These are phyloP conservation scores for Claviceps sp. DNA, from an alignment of 2,329 filamentous ascomycete genomes.

Conservation along the genomic window DNA sequence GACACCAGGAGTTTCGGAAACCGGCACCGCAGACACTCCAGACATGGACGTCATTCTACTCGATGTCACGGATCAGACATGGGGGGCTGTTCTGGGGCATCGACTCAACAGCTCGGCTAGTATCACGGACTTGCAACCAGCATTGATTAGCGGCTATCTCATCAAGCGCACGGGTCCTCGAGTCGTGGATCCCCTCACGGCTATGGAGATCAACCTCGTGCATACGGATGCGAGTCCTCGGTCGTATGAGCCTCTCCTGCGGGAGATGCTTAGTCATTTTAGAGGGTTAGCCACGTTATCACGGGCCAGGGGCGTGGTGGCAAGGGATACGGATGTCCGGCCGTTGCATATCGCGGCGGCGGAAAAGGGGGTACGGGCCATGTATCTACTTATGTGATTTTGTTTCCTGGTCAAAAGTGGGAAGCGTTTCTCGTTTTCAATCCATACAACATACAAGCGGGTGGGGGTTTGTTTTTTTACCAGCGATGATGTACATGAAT, in stretches of 20 bases:
- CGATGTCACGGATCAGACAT: constrained; percentile 62
- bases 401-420: not conserved
- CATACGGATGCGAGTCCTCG: constrained; percentile 37
- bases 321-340: constrained; percentile 45
- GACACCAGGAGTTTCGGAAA: constrained; percentile 31
- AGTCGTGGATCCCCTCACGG: constrained; percentile 42
- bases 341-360: constrained; percentile 69
- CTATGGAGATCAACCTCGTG: constrained; percentile 53
- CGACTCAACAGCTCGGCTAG: constrained; percentile 46
- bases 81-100: constrained; percentile 59
- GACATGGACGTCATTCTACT: constrained; percentile 51
- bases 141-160: constrained; percentile 51
- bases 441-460: no score
- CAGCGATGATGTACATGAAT: no score
- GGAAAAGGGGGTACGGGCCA: constrained; percentile 50
- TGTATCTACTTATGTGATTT: constrained; percentile 50
- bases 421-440: no score
- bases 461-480: no score
- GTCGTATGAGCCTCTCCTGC: constrained; percentile 48
- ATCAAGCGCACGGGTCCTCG: constrained; percentile 47
- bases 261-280: constrained; percentile 59
- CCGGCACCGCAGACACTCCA: constrained; percentile 25
- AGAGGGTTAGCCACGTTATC: constrained; percentile 56
- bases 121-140: constrained; percentile 39
- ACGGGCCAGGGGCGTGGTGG: constrained; percentile 48